Percentiles rank a stretch among this genome's conserved stretches.
phyloP scores from a whole-genome alignment of 2,329 filamentous ascomycete species.

The Alternaria ethzedia region DNA sequence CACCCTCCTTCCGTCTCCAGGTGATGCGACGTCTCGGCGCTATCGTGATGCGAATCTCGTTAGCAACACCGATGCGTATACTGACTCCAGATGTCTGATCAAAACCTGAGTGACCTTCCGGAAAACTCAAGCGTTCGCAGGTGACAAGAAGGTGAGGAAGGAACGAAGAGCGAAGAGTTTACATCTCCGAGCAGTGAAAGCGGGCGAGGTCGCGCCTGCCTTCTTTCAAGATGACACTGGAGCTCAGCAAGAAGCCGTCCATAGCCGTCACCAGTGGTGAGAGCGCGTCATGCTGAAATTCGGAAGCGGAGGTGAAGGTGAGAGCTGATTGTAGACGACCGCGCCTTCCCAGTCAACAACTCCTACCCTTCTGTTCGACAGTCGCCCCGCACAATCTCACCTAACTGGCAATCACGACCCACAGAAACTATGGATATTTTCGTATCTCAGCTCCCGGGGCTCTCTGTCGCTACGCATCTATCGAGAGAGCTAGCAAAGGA shows the following conservation, averaged over 20 bases:
- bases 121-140: no score
- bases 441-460: conserved; percentile 7
- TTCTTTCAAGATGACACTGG: neutral
- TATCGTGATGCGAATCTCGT: neutral
- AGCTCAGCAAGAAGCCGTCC: neutral
- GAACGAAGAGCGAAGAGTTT: neutral
- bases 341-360: neutral
- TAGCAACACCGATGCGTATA: no score
- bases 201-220: neutral
- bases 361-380: neutral
- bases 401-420: conserved; percentile 1
- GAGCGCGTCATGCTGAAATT: neutral
- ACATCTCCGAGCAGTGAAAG: neutral
- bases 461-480: conserved; percentile 10
- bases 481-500: neutral
- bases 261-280: neutral
- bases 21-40: neutral
- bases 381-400: neutral
- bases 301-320: conserved; percentile 1
- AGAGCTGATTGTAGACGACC: neutral
- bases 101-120: no score
- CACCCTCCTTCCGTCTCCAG: no score
- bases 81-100: no score
- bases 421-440: conserved; percentile 4
- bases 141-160: neutral